A percentile compares a stretch with the other conserved stretches of the same genome.
phyloP scores from a whole-genome alignment of 306 rosid species.

The Acacia confusa region DNA sequence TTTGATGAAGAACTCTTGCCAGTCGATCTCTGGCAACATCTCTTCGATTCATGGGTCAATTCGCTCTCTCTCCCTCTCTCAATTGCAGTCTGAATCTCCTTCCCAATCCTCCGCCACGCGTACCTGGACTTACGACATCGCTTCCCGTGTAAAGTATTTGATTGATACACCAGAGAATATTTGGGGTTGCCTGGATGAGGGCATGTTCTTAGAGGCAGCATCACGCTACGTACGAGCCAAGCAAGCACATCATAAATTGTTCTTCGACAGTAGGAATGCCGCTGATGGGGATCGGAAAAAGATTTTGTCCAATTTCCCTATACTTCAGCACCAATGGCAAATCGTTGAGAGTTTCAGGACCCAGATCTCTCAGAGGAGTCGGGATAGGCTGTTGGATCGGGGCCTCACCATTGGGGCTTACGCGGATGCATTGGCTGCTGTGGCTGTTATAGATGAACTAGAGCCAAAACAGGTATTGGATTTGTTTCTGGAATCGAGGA shows the following conservation, averaged over 20 bases:
- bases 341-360: slow-evolving; percentile 85
- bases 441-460: slow-evolving; percentile 76
- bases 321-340: slow-evolving; percentile 99
- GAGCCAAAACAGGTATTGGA: slow-evolving; percentile 61
- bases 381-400: slow-evolving; percentile 76
- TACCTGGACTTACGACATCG: slow-evolving; percentile 62
- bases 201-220: slow-evolving; percentile 92
- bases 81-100: slow-evolving; percentile 39
- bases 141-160: slow-evolving; percentile 92
- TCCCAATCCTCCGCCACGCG: slow-evolving; percentile 26
- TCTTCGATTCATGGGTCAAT: slow-evolving; percentile 62
- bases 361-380: slow-evolving; percentile 95
- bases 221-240: slow-evolving; percentile 78
- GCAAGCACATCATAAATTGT: slow-evolving; percentile 58
- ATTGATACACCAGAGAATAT: slow-evolving; percentile 93
- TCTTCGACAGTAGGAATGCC: slow-evolving; percentile 5
- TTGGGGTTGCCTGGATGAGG: slow-evolving; percentile 96
- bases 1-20: slow-evolving; percentile 69
- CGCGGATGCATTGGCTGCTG: slow-evolving; percentile 89
- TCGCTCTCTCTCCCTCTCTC: slow-evolving; percentile 57
- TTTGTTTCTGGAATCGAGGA: slow-evolving; percentile 81
- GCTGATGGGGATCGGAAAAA: slow-evolving; percentile 39
- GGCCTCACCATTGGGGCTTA: slow-evolving; percentile 60
- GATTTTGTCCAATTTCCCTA: slow-evolving; percentile 69
- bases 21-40: slow-evolving; percentile 67